These are phyloP conservation scores for Arthroderma uncinatum DNA, from an alignment of 2,329 filamentous ascomycete genomes.

Conservation along the genomic window DNA sequence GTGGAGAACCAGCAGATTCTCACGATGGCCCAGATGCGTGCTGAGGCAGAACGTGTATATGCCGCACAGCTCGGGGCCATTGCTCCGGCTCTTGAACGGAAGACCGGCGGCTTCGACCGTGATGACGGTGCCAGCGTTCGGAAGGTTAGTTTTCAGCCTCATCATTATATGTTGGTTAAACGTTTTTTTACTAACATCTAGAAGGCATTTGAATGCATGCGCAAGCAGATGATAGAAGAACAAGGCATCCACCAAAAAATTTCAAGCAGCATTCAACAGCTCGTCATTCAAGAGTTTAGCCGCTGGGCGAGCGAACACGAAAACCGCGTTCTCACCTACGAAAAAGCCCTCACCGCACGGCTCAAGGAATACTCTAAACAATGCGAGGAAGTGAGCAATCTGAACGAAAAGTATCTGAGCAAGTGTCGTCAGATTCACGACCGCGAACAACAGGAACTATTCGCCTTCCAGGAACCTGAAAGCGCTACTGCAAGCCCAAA, in stretches of 20 bases:
- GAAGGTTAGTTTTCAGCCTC: conserved; percentile 59
- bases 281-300: conserved; percentile 87
- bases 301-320: conserved; percentile 96
- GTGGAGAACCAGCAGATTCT: conserved; percentile 91
- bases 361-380: conserved; percentile 93
- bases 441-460: conserved; percentile 94
- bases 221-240: conserved; percentile 83
- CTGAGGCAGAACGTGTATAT: conserved; percentile 88
- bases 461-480: conserved; percentile 82
- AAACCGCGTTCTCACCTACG: conserved; percentile 77
- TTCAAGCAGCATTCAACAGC: conserved; percentile 86
- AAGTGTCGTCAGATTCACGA: conserved; percentile 95
- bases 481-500: conserved; percentile 47
- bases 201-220: conserved; percentile 87
- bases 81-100: conserved; percentile 66
- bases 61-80: conserved; percentile 72
- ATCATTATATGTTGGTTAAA: neutral
- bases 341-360: conserved; percentile 81
- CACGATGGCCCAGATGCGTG: conserved; percentile 82
- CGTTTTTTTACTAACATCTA: neutral
- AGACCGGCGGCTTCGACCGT: conserved; percentile 67
- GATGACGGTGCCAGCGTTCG: conserved; percentile 93
- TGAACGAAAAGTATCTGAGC: conserved; percentile 95
- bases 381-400: conserved; percentile 78
- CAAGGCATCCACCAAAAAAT: conserved; percentile 88